Evolutionary conservation across 164 flowering plant genomes (phyloP).

Genomic region (Kingdonia uniflora): DNA sequence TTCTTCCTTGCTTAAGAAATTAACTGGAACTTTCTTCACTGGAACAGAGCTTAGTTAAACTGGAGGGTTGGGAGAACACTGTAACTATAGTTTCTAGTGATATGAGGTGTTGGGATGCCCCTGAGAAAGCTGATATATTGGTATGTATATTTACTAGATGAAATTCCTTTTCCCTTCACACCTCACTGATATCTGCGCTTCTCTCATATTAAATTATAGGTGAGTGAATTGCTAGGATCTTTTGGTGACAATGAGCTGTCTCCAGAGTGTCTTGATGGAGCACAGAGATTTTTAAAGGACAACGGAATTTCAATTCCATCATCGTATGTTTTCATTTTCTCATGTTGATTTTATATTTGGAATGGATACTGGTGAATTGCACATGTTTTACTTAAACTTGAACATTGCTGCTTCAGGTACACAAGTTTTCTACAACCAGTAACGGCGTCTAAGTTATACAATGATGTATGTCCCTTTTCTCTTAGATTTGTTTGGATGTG

Average conservation of each 20-base stretch:
- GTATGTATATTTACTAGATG: slow-evolving; percentile 26
- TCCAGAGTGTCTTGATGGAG: slow-evolving; percentile 99
- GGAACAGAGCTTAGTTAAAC: slow-evolving; percentile 73
- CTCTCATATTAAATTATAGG: slow-evolving; percentile 30
- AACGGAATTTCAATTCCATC: slow-evolving; percentile 98
- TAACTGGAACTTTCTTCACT: slow-evolving; percentile 2
- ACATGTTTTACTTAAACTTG: not conserved
- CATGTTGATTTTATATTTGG: too few species aligned
- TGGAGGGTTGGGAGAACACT: slow-evolving; percentile 84
- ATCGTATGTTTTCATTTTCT: slow-evolving; percentile 42
- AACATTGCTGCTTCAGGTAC: slow-evolving; percentile 58
- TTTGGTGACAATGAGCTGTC: slow-evolving; percentile 99
- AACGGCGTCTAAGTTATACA: slow-evolving; percentile 75
- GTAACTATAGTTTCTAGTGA: slow-evolving; percentile 86
- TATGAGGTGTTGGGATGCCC: slow-evolving; percentile 97
- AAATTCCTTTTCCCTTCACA: not conserved
- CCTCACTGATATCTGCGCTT: too few species aligned
- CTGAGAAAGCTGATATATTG: slow-evolving; percentile 95
- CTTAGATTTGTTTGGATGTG: slow-evolving; percentile 3
- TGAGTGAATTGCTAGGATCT: slow-evolving; percentile 95
- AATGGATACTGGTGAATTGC: too few species aligned
- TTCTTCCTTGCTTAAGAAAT: too few species aligned
- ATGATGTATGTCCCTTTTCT: slow-evolving; percentile 50
- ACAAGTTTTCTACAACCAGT: slow-evolving; percentile 95
- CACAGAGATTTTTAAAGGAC: slow-evolving; percentile 72